Percentiles rank a stretch among this genome's conserved stretches.
phyloP scores from a whole-genome alignment of 306 rosid genomes.

The Dalbergia cochinchinensis region DNA sequence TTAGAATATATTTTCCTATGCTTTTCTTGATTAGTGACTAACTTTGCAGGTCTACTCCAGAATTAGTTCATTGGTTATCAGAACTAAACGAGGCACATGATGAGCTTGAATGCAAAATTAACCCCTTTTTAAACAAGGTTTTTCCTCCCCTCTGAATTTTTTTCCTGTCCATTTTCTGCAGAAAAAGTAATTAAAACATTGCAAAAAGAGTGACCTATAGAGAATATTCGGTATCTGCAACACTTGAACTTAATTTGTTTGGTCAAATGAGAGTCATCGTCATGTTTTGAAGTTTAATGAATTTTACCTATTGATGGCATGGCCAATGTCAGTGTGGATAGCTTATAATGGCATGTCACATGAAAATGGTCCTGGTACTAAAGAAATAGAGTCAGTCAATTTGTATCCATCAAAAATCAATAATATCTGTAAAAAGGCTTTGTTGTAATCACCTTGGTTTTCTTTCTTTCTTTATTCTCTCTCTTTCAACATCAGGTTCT shows the following conservation, averaged over 20 bases:
- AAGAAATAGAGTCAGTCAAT: constrained; percentile 21
- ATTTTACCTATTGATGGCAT: neutral
- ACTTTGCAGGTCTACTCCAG: constrained; percentile 83
- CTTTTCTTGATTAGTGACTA: constrained; percentile 30
- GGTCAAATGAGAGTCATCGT: neutral
- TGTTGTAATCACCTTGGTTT: constrained; percentile 20
- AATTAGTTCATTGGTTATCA: constrained; percentile 77
- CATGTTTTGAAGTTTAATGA: neutral
- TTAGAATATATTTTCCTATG: constrained; percentile 1
- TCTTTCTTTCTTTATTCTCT: neutral
- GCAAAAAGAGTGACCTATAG: neutral
- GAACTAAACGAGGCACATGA: constrained; percentile 79
- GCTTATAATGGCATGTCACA: constrained; percentile 19
- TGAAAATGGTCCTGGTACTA: neutral
- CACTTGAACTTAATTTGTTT: constrained; percentile 9
- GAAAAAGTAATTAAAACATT: constrained; percentile 1
- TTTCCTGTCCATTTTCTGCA: neutral
- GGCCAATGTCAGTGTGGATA: neutral
- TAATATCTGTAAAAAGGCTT: neutral
- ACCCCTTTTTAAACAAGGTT: constrained; percentile 82
- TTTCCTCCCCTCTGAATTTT: constrained; percentile 20
- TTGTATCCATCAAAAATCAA: constrained; percentile 13
- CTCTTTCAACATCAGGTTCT: neutral
- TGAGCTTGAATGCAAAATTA: constrained; percentile 69
- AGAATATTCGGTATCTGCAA: neutral